phyloP scores from a whole-genome alignment of 306 rosid species.

The Vigna radiata region DNA sequence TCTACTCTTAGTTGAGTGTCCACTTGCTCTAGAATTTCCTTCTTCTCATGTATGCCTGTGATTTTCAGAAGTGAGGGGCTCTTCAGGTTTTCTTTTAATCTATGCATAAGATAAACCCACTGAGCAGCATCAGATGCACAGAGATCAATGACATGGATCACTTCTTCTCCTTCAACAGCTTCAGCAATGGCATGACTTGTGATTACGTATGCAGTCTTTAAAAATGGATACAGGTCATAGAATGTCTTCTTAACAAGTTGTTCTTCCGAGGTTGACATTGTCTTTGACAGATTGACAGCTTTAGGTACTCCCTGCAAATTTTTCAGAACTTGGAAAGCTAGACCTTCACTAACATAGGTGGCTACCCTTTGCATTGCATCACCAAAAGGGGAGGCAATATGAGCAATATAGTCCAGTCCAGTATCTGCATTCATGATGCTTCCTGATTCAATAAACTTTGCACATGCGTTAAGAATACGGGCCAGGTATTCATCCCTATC shows the following conservation, averaged over 20 bases:
- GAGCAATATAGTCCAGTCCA: constrained; percentile 57
- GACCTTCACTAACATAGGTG: constrained; percentile 61
- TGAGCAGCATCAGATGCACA: constrained; percentile 61
- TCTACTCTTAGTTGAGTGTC: constrained; percentile 50
- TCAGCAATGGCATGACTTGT: constrained; percentile 74
- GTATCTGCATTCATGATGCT: constrained; percentile 56
- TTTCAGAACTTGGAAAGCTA: constrained; percentile 51
- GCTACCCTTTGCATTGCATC: constrained; percentile 73
- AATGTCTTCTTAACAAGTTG: constrained; percentile 18
- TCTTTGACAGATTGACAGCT: constrained; percentile 17
- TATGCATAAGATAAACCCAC: constrained; percentile 66
- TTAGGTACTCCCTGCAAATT: constrained; percentile 4
- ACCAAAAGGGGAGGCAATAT: constrained; percentile 63
- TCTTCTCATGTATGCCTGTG: constrained; percentile 65
- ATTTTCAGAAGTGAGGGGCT: constrained; percentile 65
- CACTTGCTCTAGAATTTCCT: constrained; percentile 65
- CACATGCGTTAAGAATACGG: constrained; percentile 54
- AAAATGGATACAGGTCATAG: constrained; percentile 47
- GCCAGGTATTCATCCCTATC: constrained; percentile 55
- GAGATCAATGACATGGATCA: constrained; percentile 74
- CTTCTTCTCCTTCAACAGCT: constrained; percentile 62
- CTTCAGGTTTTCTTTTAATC: constrained; percentile 46
- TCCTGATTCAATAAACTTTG: constrained; percentile 59
- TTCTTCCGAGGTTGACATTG: constrained; percentile 23
- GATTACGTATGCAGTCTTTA: constrained; percentile 57